Percentiles rank a stretch among this genome's conserved stretches.
These are phyloP conservation scores for Syncephalastrum monosporum DNA, from an alignment of 371 early-diverging fungal genomes.

Conservation along the genomic window DNA sequence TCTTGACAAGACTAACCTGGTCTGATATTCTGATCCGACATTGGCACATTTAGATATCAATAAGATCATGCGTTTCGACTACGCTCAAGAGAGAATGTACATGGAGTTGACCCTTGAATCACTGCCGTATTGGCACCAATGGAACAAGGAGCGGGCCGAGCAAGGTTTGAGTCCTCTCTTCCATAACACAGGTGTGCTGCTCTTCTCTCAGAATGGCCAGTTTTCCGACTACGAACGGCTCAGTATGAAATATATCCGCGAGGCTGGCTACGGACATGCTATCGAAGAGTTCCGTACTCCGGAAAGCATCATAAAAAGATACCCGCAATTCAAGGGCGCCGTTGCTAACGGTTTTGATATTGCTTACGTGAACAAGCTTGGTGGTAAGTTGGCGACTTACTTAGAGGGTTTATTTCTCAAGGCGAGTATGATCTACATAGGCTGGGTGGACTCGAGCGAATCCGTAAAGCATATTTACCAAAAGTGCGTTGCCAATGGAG, in stretches of 20 bases:
- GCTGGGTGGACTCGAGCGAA: slow-evolving; percentile 41
- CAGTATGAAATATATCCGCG: slow-evolving; percentile 32
- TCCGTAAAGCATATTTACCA: slow-evolving; percentile 31
- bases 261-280: slow-evolving; percentile 33
- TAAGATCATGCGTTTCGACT: slow-evolving; percentile 53
- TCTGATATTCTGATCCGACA: too few relatives aligned
- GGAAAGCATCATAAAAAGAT: slow-evolving; percentile 25
- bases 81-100: slow-evolving; percentile 39
- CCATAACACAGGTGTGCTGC: slow-evolving; percentile 43
- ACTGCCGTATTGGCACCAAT: slow-evolving; percentile 45
- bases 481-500: slow-evolving; percentile 34
- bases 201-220: slow-evolving; percentile 27
- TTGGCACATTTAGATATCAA: slow-evolving; percentile 37
- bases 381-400: slow-evolving; percentile 18
- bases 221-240: slow-evolving; percentile 30
- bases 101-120: slow-evolving; percentile 41
- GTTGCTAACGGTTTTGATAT: slow-evolving; percentile 27
- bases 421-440: slow-evolving; percentile 5
- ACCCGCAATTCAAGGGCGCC: slow-evolving; percentile 31
- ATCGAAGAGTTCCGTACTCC: slow-evolving; percentile 30
- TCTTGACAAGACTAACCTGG: too few relatives aligned
- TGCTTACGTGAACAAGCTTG: slow-evolving; percentile 35
- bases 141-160: slow-evolving; percentile 46
- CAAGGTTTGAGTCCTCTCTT: slow-evolving; percentile 28
- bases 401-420: not conserved